Evolutionary conservation across 345 rosid species (phyloP).

Genomic region (Gossypium bickii): DNA sequence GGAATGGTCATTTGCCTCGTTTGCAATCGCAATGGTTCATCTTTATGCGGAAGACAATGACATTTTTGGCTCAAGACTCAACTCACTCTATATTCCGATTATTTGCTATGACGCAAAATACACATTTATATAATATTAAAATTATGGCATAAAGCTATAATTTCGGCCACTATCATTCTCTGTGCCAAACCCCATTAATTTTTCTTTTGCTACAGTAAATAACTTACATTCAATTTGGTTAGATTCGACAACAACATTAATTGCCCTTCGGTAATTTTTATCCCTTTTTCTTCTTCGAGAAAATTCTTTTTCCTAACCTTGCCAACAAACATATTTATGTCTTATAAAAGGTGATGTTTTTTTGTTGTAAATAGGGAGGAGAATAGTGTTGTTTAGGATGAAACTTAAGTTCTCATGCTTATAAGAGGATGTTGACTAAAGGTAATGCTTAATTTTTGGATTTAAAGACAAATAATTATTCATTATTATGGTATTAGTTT

Average conservation of each 20-base stretch:
- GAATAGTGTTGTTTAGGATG: too few species aligned
- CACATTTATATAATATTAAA: neutral
- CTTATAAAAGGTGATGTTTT: too few species aligned
- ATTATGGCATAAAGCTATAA: neutral
- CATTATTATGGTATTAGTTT: too few species aligned
- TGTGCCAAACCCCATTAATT: neutral
- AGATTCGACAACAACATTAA: neutral
- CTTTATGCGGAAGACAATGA: slow-evolving; percentile 2
- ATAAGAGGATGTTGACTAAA: too few species aligned
- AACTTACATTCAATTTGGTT: neutral
- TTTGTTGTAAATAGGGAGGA: too few species aligned
- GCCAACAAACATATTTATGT: neutral
- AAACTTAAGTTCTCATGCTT: fast-evolving
- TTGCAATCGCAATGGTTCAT: neutral
- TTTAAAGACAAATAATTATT: too few species aligned
- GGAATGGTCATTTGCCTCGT: neutral
- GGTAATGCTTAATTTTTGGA: too few species aligned
- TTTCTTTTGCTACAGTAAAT: neutral
- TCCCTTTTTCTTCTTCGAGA: neutral
- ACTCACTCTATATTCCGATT: neutral
- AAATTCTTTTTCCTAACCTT: neutral
- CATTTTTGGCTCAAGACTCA: neutral
- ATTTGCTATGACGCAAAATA: neutral
- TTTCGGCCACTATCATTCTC: neutral
- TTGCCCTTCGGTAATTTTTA: too few species aligned